Conservation (phyloP, 2,329 filamentous ascomycete genomes). For the Diaporthe destruens region DNA sequence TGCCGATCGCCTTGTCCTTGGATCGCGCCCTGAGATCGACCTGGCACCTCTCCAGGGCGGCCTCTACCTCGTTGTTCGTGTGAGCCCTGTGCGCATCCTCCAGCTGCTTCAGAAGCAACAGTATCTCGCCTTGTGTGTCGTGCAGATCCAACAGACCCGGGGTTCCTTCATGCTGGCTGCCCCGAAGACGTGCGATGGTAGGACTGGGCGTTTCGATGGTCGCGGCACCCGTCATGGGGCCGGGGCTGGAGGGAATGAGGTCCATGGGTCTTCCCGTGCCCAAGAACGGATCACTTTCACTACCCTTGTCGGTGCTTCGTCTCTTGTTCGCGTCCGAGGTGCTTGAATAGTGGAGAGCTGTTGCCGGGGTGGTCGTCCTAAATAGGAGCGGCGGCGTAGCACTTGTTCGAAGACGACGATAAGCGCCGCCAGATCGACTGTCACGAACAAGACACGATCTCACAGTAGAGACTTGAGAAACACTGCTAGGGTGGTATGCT, state of each 20-base stretch:
- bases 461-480: neutral
- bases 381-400: neutral
- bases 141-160: neutral
- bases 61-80: neutral
- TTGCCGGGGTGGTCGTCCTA: neutral
- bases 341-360: neutral
- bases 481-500: neutral
- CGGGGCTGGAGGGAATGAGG: neutral
- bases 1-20: conserved; percentile 3
- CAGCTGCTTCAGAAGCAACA: neutral
- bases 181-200: neutral
- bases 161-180: neutral
- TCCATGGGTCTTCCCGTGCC: neutral
- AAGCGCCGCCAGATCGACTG: too few species aligned
- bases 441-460: neutral
- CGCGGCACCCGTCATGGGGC: neutral
- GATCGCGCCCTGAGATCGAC: conserved; percentile 6
- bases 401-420: too few species aligned
- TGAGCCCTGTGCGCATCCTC: neutral
- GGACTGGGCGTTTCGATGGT: neutral
- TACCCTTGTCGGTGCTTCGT: neutral
- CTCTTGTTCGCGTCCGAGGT: neutral
- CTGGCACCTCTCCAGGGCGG: conserved; percentile 1
- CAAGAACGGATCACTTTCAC: neutral
- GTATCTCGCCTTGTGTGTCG: neutral